These are phyloP conservation scores for Magnaporthiopsis rhizophila DNA, from an alignment of 2,329 filamentous ascomycete genomes.

Conservation along the genomic window DNA sequence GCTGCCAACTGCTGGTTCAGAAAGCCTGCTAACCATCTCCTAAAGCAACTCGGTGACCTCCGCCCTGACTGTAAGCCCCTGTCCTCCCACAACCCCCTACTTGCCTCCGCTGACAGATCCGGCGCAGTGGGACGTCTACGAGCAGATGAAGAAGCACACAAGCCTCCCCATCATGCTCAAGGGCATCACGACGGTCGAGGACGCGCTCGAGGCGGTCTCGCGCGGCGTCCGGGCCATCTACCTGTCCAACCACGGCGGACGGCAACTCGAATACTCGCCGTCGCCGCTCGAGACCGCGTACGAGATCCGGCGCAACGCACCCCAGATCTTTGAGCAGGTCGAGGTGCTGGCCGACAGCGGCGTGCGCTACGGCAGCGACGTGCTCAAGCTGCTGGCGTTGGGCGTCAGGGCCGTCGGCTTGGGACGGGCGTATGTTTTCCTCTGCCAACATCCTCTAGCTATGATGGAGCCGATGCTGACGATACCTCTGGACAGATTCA, in stretches of 20 bases:
- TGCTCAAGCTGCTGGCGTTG: slow-evolving; percentile 26
- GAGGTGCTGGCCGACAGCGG: slow-evolving; percentile 31
- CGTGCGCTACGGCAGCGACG: slow-evolving; percentile 28
- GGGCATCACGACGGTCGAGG: slow-evolving; percentile 29
- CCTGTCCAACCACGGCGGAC: slow-evolving; percentile 32
- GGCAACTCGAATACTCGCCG: slow-evolving; percentile 31
- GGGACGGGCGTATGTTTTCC: slow-evolving; percentile 5
- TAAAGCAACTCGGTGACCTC: slow-evolving; percentile 13
- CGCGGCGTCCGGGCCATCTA: slow-evolving; percentile 27
- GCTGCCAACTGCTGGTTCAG: too few species aligned
- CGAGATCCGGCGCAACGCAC: slow-evolving; percentile 26
- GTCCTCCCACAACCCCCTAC: too few species aligned
- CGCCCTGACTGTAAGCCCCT: background rate
- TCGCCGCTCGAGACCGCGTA: slow-evolving; percentile 23
- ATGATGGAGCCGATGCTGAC: too few species aligned
- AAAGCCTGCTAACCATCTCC: background rate
- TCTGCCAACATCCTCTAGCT: background rate
- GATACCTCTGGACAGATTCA: slow-evolving; percentile 21
- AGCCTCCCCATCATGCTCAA: slow-evolving; percentile 29
- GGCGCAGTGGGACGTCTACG: slow-evolving; percentile 18
- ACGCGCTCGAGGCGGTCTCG: slow-evolving; percentile 25
- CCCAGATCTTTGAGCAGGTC: slow-evolving; percentile 26
- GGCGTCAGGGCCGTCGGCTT: background rate
- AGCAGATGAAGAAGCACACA: slow-evolving; percentile 23
- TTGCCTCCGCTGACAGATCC: slow-evolving; percentile 4